Conservation (phyloP, 805 yeast genomes). For the Ogataea pilisensis region DNA sequence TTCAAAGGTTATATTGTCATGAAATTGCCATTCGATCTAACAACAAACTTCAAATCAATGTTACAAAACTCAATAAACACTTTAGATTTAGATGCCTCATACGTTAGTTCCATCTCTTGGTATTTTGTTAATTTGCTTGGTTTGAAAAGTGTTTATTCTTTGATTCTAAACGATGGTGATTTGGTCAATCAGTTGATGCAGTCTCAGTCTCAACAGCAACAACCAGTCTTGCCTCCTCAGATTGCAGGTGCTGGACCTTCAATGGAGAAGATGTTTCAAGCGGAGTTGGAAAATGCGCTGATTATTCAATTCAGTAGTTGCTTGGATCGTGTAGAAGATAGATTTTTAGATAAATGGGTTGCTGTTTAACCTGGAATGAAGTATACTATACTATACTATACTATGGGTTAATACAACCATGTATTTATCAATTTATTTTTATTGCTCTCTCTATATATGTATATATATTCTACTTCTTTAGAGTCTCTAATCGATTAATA, state of each 20-base stretch:
- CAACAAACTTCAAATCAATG: conserved; percentile 87
- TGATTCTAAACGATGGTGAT: conserved; percentile 53
- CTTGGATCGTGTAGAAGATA: conserved; percentile 56
- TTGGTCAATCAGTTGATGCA: conserved; percentile 43
- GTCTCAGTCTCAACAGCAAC: conserved; percentile 34
- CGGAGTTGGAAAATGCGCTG: conserved; percentile 65
- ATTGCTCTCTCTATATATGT: too few relatives aligned
- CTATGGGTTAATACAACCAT: too few relatives aligned
- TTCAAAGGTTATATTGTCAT: conserved; percentile 87
- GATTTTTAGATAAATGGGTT: conserved; percentile 36
- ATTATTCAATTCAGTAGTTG: conserved; percentile 43
- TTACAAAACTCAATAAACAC: conserved; percentile 84
- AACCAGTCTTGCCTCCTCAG: conserved; percentile 27
- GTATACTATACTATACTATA: too few relatives aligned
- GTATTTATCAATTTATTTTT: too few relatives aligned
- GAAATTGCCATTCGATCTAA: conserved; percentile 88
- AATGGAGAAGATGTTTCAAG: conserved; percentile 56
- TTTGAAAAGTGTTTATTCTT: conserved; percentile 69
- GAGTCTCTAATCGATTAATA: neutral
- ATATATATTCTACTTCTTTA: too few relatives aligned
- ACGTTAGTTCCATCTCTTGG: conserved; percentile 95
- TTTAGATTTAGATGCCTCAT: conserved; percentile 79
- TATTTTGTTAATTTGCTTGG: conserved; percentile 87
- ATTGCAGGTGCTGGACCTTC: conserved; percentile 57
- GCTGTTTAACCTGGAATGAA: too few relatives aligned